Base-by-base conservation (phyloP, 192 early-diverging fungal species). In the Lobosporangium transversale region DNA sequence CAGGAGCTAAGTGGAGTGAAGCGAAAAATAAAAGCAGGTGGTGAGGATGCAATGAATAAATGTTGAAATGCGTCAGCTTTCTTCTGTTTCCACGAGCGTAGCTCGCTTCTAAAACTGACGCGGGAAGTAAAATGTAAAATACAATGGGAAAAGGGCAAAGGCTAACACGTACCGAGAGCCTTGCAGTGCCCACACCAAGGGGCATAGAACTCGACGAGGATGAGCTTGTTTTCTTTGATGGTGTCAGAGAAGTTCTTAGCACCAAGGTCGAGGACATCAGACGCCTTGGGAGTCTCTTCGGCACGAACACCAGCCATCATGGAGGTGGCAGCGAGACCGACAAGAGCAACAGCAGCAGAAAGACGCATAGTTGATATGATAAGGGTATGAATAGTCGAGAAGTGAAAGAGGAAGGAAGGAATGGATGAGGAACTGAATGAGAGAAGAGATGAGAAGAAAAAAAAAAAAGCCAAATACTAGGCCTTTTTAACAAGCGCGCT, bases 151-250 rank as follows among this genome's bases (percentile, higher is more conserved):
- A 45, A 33, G 33, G 18, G 18, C 29, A 23, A 52, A 45, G 23
- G 27, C 26, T 24, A 10, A 52, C 18, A 81, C 62, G 44, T 81
- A 88, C 86, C 87, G 62, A 93, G 81, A 53, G 85, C 84, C 87
- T 98, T 94, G 85, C 97, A 99, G 88, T 99, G 94, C 56, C 95
- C 94, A 82, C 97, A 99, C 97, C 95, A 98, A 32, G 96, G 97
- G 33, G 97, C 96, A 80, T 89, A 98, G 83, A 98, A 98, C 82
- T 98, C 92, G 58, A 98, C 90, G 49, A 98, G 88, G 27, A 91
- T 87, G 43, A 97, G 71, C 11, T 90, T 78, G 78, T 92, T 87
- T 3, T 80, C 70, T 23, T 86, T 68, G 58, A 92, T 82, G 64
- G 83, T 85, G 14, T 71, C 63, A 14, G 83, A 57, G 79, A 96